Base-by-base conservation (phyloP, 2,329 filamentous ascomycete species). In the Dactylellina haptotyla region DNA sequence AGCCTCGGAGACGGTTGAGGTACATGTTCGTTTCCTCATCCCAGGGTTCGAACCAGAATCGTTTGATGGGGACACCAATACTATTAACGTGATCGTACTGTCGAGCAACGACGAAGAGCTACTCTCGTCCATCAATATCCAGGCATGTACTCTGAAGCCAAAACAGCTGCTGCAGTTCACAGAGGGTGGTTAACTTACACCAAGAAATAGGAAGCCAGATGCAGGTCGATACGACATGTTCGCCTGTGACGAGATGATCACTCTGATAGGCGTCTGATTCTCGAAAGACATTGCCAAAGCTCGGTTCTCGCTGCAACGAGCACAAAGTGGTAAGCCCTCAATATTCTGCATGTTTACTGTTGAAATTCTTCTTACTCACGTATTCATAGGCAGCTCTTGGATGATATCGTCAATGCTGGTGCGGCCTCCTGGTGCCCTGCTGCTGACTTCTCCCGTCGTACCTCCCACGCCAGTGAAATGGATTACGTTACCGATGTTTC, bases 401-500 rank as follows among this genome's bases (percentile, higher is more conserved):
- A 10, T n/a, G 9, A 71, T 41, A 5, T 45, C 53, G 1, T 57
- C 12, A 25, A 57, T 62, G 6, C 6, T 57, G 1, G 8, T 12
- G 4, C 8, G 12, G 3, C 5, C n/a, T 6, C 34, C 48, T 20
- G 28, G 16, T 8, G 25, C 26, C 50, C n/a, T 70, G n/a, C n/a
- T n/a, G n/a, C n/a, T n/a, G n/a, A n/a, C 43, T 18, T 46, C 23
- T 1, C 32, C 26, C 23, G 25, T 20, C 1, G 5, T 3, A 0
- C 67, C 59, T 5, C 67, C 67, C n/a, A 63, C 51, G 2, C 51
- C 51, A 4, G 67, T 72, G 39, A 64, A 72, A 1, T 9, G 4
- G 26, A 67, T 43, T 0, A 18, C 10, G 5, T 18, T 14, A 2
- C 28, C 51, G 16, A 28, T 6, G 3, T 53, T 39, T 1, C 9